Evolutionary conservation across 768 basidiomycete species (phyloP).

Genomic region (Termitomyces sp.): DNA sequence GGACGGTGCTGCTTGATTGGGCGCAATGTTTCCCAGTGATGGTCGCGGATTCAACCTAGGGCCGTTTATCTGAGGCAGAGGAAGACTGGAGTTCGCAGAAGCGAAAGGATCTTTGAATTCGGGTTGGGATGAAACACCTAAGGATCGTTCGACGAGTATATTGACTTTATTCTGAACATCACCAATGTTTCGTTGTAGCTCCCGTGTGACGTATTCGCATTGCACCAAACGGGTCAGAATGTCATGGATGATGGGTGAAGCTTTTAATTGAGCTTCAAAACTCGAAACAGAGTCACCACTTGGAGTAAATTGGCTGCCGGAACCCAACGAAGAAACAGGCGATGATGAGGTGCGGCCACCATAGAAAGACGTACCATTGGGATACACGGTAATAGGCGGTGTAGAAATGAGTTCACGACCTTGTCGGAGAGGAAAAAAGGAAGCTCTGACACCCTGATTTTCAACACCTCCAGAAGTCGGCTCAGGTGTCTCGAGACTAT

Average conservation of each 20-base stretch:
- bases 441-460: conserved; percentile 15
- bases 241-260: conserved; percentile 71
- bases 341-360: conserved; percentile 56
- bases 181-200: conserved; percentile 68
- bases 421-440: conserved; percentile 35
- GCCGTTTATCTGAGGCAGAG: conserved; percentile 29
- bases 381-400: conserved; percentile 37
- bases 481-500: conserved; percentile 31
- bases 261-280: conserved; percentile 71
- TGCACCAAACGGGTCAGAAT: conserved; percentile 69
- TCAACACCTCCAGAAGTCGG: conserved; percentile 19
- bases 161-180: conserved; percentile 78
- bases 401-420: conserved; percentile 35
- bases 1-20: conserved; percentile 58
- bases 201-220: conserved; percentile 62
- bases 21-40: conserved; percentile 65
- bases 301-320: conserved; percentile 56
- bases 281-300: conserved; percentile 39
- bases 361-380: conserved; percentile 35
- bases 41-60: conserved; percentile 52
- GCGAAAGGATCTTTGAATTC: conserved; percentile 85
- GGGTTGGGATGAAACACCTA: conserved; percentile 44
- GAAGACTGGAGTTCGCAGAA: conserved; percentile 28
- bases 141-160: conserved; percentile 63
- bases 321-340: conserved; percentile 75